phyloP scores from a whole-genome alignment of 371 early-diverging fungal genomes.

The Nematocida minor region DNA sequence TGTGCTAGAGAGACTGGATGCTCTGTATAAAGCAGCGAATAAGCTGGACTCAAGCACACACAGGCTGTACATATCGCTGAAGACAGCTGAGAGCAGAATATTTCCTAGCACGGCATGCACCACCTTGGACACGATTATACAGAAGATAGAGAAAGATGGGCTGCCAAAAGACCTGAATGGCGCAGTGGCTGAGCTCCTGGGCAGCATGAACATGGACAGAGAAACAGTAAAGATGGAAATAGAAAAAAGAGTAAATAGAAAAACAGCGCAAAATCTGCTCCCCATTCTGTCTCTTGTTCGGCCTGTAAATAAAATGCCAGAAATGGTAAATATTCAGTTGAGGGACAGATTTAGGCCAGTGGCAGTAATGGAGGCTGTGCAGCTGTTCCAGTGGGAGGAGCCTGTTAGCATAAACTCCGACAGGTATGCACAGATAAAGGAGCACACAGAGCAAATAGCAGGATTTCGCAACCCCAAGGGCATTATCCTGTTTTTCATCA shows the following conservation, averaged over 20 bases:
- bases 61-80: background rate
- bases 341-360: background rate
- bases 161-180: background rate
- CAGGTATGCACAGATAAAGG: background rate
- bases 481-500: background rate
- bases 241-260: background rate
- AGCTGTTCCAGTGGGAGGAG: background rate
- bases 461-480: background rate
- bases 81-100: background rate
- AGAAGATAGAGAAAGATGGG: background rate
- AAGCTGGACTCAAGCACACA: background rate
- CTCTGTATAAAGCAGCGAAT: background rate
- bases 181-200: background rate
- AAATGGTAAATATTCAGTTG: background rate
- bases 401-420: background rate
- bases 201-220: background rate
- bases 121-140: background rate
- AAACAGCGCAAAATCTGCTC: background rate
- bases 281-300: background rate
- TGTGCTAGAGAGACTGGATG: background rate
- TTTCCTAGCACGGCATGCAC: background rate
- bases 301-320: background rate
- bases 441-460: background rate
- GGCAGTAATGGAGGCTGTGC: background rate
- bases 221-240: background rate